Evolutionary conservation across 108 stramenopile species (phyloP), one percentile per base, ranked within the genome.

Genomic region (Nitzschia inconspicua): DNA sequence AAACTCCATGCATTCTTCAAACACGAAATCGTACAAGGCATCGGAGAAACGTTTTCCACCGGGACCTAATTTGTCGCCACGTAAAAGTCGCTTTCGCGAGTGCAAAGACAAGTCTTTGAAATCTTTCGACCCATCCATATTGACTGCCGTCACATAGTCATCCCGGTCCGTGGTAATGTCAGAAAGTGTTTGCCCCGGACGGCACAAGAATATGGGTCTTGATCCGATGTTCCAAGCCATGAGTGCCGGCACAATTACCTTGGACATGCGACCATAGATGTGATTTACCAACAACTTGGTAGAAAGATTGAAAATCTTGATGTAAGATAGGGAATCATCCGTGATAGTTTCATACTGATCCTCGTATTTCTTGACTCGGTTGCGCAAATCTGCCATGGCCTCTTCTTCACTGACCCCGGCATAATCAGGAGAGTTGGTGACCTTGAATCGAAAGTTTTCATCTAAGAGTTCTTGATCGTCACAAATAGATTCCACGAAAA

Each of bases 401-500:
- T 83, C 82, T 48, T 76, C 73, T 26, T 67, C 49, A 11, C 66
- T 51, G 83, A 94, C 81, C 28, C 68, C 79, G 27, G 75, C 47
- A 70, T 90, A 95, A 71, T 95, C 96, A 1, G 92, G 93, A 50
- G 72, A 83, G 57, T 83, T 86, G 44, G 71, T 67, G 27, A 90
- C 77, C 57, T 95, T 94, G 76, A 80, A 88, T 39, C 66, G 44
- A 51, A 77, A 89, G 67, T 91, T 94, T 40, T 86, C 86, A 36
- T 75, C 56, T 22, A 94, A 49, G 30, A 91, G 66, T 37, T 90
- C 88, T 39, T 90, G 55, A 58, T 97, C 96, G 63, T 98, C 96
- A 68, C 97, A 98, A 30, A 97, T 95, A 43, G 79, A 82, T 67
- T 98, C 97, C 13, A 98, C 95, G 68, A 97, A 98, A 5, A 98